Percentiles rank a stretch among this genome's conserved stretches.
These are phyloP conservation scores for Periconia sp. DNA, from an alignment of 2,329 filamentous ascomycete species.

Conservation along the genomic window DNA sequence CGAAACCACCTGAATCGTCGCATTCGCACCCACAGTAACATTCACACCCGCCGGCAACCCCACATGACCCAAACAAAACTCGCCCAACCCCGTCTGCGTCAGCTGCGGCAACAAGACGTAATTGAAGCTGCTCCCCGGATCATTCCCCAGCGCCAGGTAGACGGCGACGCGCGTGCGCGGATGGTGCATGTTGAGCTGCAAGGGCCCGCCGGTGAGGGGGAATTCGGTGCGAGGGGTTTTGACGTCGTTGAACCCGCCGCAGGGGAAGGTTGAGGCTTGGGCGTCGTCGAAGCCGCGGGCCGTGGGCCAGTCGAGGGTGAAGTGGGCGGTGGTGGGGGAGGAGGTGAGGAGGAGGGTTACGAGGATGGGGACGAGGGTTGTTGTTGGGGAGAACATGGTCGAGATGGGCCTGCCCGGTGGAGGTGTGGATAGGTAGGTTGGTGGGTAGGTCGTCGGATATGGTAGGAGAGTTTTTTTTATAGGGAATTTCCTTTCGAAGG, in stretches of 20 bases:
- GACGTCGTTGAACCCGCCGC: slow-evolving; percentile 53
- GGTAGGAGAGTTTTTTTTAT: neutral
- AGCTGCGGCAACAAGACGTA: slow-evolving; percentile 64
- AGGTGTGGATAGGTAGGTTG: neutral
- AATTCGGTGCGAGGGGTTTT: slow-evolving; percentile 50
- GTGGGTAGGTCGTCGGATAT: no score
- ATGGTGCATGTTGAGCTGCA: slow-evolving; percentile 57
- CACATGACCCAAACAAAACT: slow-evolving; percentile 67
- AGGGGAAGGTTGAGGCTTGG: slow-evolving; percentile 50
- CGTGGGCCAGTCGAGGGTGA: slow-evolving; percentile 56
- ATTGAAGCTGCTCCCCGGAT: slow-evolving; percentile 66
- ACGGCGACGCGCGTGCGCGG: slow-evolving; percentile 55
- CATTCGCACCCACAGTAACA: slow-evolving; percentile 62
- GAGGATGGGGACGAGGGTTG: slow-evolving; percentile 41
- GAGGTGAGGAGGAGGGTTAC: slow-evolving; percentile 45
- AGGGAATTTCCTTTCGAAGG: neutral
- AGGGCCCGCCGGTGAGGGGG: slow-evolving; percentile 53
- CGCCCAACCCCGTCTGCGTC: slow-evolving; percentile 62
- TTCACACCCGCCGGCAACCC: slow-evolving; percentile 54
- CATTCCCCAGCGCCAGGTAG: slow-evolving; percentile 55
- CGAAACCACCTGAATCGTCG: slow-evolving; percentile 70
- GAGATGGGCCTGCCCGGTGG: no score
- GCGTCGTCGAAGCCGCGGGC: slow-evolving; percentile 54
- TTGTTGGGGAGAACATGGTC: slow-evolving; percentile 36
- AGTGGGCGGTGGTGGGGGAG: slow-evolving; percentile 56